These are phyloP conservation scores for Salix dunnii DNA, from an alignment of 345 rosid genomes.

Conservation along the genomic window DNA sequence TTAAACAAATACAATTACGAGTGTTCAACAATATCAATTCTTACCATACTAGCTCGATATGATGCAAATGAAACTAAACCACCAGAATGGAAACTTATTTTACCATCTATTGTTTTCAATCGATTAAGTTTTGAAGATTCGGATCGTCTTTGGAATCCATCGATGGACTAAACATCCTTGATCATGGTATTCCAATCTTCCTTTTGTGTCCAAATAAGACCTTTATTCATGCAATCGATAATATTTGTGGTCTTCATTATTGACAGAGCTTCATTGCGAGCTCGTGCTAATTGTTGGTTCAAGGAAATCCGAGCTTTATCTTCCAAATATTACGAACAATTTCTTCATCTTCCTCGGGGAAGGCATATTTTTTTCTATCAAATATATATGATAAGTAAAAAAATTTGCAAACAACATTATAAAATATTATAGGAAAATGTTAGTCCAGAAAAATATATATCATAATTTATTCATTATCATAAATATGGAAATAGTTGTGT, in stretches of 20 bases:
- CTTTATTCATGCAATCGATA: background rate
- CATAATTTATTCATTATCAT: too few relatives aligned
- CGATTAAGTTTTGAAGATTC: accelerated
- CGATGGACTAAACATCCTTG: background rate
- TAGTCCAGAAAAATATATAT: too few relatives aligned
- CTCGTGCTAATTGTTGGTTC: background rate
- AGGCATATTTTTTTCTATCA: too few relatives aligned
- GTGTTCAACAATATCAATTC: background rate
- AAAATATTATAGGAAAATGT: too few relatives aligned
- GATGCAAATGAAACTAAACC: background rate
- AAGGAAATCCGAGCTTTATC: too few relatives aligned
- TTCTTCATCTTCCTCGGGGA: too few relatives aligned
- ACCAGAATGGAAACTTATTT: background rate
- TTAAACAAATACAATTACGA: background rate
- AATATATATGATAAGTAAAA: too few relatives aligned
- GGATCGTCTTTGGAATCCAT: background rate
- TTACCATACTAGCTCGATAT: too few relatives aligned
- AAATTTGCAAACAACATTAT: too few relatives aligned
- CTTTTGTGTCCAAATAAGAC: background rate
- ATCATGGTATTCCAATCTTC: background rate
- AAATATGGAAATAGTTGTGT: too few relatives aligned
- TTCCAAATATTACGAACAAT: background rate
- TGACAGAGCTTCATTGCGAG: background rate
- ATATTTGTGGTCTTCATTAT: background rate
- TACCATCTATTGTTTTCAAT: accelerated